Evolutionary conservation across 805 yeast species (phyloP).

Genomic region (Cyberlindnera mrakii): DNA sequence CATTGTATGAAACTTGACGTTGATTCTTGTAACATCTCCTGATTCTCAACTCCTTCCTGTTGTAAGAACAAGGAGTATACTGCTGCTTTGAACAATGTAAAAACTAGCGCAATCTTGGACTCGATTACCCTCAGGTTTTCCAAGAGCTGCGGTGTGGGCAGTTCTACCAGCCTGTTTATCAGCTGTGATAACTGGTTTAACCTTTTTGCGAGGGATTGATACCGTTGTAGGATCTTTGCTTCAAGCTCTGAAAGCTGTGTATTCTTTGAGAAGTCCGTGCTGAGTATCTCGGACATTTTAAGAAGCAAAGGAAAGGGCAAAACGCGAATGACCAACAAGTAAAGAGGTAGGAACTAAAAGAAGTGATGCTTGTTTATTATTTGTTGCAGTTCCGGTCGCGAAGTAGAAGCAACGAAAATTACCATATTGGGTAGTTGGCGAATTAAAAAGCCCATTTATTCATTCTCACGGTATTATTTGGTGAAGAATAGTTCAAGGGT

Average conservation of each 20-base stretch:
- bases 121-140: conserved; percentile 56
- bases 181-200: conserved; percentile 22
- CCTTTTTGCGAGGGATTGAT: conserved; percentile 32
- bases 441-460: no score
- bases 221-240: conserved; percentile 30
- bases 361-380: no score
- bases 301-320: background rate
- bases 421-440: no score
- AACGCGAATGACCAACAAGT: background rate
- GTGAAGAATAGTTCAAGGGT: no score
- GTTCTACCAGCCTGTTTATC: conserved; percentile 18
- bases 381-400: no score
- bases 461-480: no score
- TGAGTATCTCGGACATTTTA: conserved; percentile 12
- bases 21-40: conserved; percentile 17
- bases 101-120: conserved; percentile 55
- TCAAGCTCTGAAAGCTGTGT: conserved; percentile 29
- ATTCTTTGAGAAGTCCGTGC: conserved; percentile 18
- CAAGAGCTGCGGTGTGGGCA: conserved; percentile 29
- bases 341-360: no score
- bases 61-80: conserved; percentile 60
- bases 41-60: conserved; percentile 28
- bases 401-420: no score
- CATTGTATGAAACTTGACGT: conserved; percentile 14
- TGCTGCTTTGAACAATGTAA: conserved; percentile 63